Base-by-base conservation (phyloP, 129 eudicot genomes). In the Centaurea solstitialis region DNA sequence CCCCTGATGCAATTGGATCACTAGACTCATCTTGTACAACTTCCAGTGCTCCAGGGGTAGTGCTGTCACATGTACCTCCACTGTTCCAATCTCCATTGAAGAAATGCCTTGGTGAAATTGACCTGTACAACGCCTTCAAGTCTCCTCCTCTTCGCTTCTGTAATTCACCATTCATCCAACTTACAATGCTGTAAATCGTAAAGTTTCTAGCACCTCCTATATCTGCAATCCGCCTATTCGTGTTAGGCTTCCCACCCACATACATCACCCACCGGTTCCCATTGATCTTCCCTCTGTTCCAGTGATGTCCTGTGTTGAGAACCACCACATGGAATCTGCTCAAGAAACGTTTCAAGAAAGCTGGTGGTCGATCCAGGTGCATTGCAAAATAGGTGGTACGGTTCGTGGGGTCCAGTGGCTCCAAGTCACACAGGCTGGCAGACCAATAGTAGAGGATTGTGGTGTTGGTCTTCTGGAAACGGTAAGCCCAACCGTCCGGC, bases 11-110 rank as follows among this genome's bases (percentile, higher is more conserved):
- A 38, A 79, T 17, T 24, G 80, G 76, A 83, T 94, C 99, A 67
- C 87, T 81, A 8, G 97, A 87, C 68, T 87, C 90, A 5, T 92
- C 93, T 76, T 83, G 62, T 20, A 75, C 3, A 39, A 90, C 97
- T 79, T 94, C 94, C 70, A 86, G 68, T 22, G 89, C 88, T 9
- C 80, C 92, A 26, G 88, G 97, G 76, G 88, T 84, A 18, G 94
- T 89, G 38, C 89, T 90, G 84, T 94, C 97, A 81, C 99, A 94
- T 21, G 96, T 92, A 53, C 99, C 99, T 6, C 99, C 99, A 28
- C 90, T 94, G 62, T 94, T 89, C 99, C 99, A 94, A 73, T 94
- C 99, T 80, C 99, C 99, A 62, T 94, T 89, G 75, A 94, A 94
- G 88, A 94, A 94, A 83, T 94, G 98, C 76, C 98, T 82, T 0